A percentile compares a stretch with the other conserved stretches of the same genome.
Evolutionary conservation across 2,329 filamentous ascomycete species (phyloP).

Genomic region (Stagonosporopsis vannaccii): DNA sequence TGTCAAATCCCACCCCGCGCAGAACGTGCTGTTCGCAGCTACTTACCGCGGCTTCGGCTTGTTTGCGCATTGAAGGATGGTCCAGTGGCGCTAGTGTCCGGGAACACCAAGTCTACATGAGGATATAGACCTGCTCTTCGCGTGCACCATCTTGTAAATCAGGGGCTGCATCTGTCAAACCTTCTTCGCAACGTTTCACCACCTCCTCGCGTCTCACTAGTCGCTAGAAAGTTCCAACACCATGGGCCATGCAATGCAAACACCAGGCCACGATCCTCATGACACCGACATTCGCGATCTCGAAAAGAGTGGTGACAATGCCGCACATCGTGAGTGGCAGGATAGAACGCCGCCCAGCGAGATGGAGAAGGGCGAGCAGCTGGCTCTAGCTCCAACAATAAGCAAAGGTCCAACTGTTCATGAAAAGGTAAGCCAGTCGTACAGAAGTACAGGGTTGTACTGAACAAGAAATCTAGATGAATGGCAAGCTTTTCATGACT

Average conservation of each 20-base stretch:
- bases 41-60: constrained; percentile 21
- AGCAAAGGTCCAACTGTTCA: constrained; percentile 33
- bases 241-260: constrained; percentile 20
- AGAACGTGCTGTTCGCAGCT: neutral
- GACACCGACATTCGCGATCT: constrained; percentile 10
- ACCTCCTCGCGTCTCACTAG: neutral
- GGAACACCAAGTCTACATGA: neutral
- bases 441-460: neutral
- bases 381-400: constrained; percentile 16
- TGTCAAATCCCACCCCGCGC: neutral
- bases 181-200: constrained; percentile 10
- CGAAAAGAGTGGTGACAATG: constrained; percentile 3
- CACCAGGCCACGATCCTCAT: constrained; percentile 16
- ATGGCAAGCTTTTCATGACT: constrained; percentile 59
- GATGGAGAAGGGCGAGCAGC: constrained; percentile 24
- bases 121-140: constrained; percentile 15
- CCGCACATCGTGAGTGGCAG: constrained; percentile 20
- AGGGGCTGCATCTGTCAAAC: constrained; percentile 9
- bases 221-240: neutral
- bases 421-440: constrained; percentile 26
- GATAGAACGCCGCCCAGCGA: constrained; percentile 29
- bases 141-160: constrained; percentile 4
- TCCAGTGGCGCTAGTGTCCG: constrained; percentile 2
- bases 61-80: neutral
- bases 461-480: constrained; percentile 24